Evolutionary conservation across 129 eudicot species (phyloP).

Genomic region (Flaveria trinervia): DNA sequence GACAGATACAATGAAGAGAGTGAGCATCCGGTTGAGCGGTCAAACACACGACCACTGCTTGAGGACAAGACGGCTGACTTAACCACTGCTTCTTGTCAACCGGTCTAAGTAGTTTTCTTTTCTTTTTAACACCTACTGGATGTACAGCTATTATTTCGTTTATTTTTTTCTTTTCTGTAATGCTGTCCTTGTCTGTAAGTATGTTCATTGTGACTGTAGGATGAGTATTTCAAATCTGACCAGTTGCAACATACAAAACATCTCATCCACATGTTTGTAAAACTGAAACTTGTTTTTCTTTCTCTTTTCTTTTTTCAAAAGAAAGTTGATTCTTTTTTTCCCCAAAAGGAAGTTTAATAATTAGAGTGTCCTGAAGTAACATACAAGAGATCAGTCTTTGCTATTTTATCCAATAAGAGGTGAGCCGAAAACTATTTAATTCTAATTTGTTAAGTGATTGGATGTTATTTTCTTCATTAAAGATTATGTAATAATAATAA

Average conservation of each 20-base stretch:
- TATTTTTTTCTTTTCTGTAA: neutral
- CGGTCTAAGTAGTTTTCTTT: neutral
- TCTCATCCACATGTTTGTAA: neutral
- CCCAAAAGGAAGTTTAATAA: too few relatives aligned
- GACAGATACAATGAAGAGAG: slow-evolving; percentile 73
- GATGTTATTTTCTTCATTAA: too few relatives aligned
- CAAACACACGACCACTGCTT: slow-evolving; percentile 59
- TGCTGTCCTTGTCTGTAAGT: slow-evolving; percentile 18
- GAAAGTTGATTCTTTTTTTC: too few relatives aligned
- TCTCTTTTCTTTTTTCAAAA: too few relatives aligned
- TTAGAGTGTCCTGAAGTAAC: too few relatives aligned
- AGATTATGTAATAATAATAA: too few relatives aligned
- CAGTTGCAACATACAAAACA: neutral
- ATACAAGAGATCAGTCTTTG: too few relatives aligned
- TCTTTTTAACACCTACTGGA: slow-evolving; percentile 5
- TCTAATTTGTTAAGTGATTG: too few relatives aligned
- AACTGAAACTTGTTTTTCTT: too few relatives aligned
- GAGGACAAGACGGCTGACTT: slow-evolving; percentile 42
- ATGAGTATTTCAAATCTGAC: neutral
- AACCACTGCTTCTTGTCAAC: slow-evolving; percentile 19
- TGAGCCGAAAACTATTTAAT: too few relatives aligned
- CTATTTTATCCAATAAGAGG: too few relatives aligned
- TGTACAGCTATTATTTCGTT: slow-evolving; percentile 28
- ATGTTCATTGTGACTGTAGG: slow-evolving; percentile 5
- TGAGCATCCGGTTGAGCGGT: slow-evolving; percentile 43